A percentile compares a stretch with the other conserved stretches of the same genome.
phyloP scores from a whole-genome alignment of 495 filamentous ascomycete species.

The Poronia punctata region DNA sequence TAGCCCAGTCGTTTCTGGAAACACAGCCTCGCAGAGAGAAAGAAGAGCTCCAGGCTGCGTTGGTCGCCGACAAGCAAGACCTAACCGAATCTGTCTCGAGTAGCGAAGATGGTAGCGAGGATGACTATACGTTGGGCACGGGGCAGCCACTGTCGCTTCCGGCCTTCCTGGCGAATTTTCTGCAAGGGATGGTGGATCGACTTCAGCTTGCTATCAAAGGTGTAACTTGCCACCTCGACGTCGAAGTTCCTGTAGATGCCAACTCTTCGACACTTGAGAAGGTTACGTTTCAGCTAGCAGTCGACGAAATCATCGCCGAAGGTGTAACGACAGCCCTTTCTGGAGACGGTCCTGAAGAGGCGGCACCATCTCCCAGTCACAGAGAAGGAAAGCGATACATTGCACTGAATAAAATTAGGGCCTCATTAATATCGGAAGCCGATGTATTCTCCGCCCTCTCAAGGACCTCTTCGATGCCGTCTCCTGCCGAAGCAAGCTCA shows the following conservation, averaged over 20 bases:
- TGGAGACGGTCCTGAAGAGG: slow-evolving; percentile 9
- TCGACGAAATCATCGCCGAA: slow-evolving; percentile 61
- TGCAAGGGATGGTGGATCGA: slow-evolving; percentile 77
- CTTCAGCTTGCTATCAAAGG: slow-evolving; percentile 60
- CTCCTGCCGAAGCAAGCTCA: slow-evolving; percentile 49
- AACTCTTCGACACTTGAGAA: slow-evolving; percentile 41
- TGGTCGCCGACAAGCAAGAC: slow-evolving; percentile 61
- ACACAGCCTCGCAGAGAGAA: slow-evolving; percentile 70
- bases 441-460: slow-evolving; percentile 62
- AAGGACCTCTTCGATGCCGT: slow-evolving; percentile 53
- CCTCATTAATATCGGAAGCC: slow-evolving; percentile 64
- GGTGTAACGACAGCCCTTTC: slow-evolving; percentile 45
- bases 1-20: slow-evolving; percentile 82
- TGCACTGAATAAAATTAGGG: slow-evolving; percentile 53
- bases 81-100: slow-evolving; percentile 46
- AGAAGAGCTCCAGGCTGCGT: slow-evolving; percentile 66
- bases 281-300: slow-evolving; percentile 56
- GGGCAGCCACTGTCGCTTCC: slow-evolving; percentile 71
- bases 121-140: slow-evolving; percentile 62
- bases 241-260: slow-evolving; percentile 57
- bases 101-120: slow-evolving; percentile 56
- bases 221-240: slow-evolving; percentile 51
- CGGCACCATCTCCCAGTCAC: slow-evolving; percentile 18
- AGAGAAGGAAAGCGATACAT: slow-evolving; percentile 62
- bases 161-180: slow-evolving; percentile 69